Evolutionary conservation across 2,329 filamentous ascomycete genomes (phyloP).

Genomic region (Colletotrichum eleusines): DNA sequence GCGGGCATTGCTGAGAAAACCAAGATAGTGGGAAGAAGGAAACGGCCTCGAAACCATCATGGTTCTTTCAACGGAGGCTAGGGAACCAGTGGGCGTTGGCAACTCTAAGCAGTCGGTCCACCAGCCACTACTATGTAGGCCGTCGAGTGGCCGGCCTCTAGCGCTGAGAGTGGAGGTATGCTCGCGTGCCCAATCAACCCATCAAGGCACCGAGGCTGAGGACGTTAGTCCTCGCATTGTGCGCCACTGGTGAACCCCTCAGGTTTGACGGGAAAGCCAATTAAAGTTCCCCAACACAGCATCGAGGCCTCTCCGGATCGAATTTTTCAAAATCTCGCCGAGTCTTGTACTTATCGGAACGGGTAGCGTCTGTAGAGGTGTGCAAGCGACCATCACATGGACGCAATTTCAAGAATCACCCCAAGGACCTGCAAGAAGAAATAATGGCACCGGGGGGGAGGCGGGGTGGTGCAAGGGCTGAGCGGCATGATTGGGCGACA

Average conservation of each 20-base stretch:
- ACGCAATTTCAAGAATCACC: neutral
- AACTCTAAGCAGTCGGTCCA: neutral
- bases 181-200: constrained; percentile 28
- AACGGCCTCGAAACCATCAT: neutral
- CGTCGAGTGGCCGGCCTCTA: constrained; percentile 24
- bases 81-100: constrained; percentile 25
- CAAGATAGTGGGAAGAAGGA: neutral
- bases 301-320: neutral
- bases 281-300: neutral
- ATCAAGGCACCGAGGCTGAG: constrained; percentile 18
- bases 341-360: constrained; percentile 10
- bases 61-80: constrained; percentile 11
- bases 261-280: constrained; percentile 12
- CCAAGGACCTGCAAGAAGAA: constrained; percentile 2
- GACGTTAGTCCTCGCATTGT: constrained; percentile 2
- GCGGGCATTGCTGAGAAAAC: neutral
- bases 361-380: neutral
- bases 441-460: neutral
- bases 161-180: constrained; percentile 13
- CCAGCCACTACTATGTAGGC: constrained; percentile 14
- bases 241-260: constrained; percentile 24
- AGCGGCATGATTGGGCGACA: neutral
- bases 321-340: constrained; percentile 12
- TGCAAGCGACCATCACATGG: constrained; percentile 13
- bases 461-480: too few species aligned